Base-by-base conservation (phyloP, 257 asterid genomes). In the Scutellaria barbata region DNA sequence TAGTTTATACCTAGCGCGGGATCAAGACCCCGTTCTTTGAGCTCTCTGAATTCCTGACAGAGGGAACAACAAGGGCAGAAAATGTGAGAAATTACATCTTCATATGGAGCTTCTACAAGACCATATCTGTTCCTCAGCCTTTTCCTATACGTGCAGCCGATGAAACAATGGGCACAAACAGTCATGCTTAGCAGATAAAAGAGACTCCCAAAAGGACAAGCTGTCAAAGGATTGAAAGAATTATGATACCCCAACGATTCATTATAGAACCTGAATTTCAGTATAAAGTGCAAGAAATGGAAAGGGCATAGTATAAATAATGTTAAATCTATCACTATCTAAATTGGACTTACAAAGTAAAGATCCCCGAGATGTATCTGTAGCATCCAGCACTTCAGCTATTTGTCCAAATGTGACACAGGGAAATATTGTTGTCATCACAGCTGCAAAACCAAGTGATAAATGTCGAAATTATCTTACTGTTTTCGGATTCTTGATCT, bases 31-130 rank as follows among this genome's bases (percentile, higher is more conserved):
- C 77, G 72, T 14, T 48, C 70, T 25, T 71, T 71, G 52, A 85
- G 90, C 76, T 85, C 86, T 55, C 90, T 77, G 59, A 74, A 85
- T 74, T 85, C 90, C 46, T 85, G 88, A 70, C 88, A 85, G 22
- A 85, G 90, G 13, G 90, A 79, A 75, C 88, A 83, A 17, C 54
- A 79, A 5, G 86, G 76, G 30, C 86, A 85, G 16, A 83, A 79
- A 20, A 75, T 35, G 67, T 85, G 90, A 68, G 85, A 72, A 0
- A 81, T 22, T 0, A 59, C 68, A 66, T 83, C 90, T 16, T 72
- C 68, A 64, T 73, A 81, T 45, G 90, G 90, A 74, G 86, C 88
- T 79, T 85, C 88, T 4, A 77, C 86, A 12, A 85, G 62, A 52
- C 80, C 78, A 59, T 76, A 83, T 69, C 75, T 83, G 41, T 16